A percentile compares a stretch with the other conserved stretches of the same genome.
Evolutionary conservation across 2,329 filamentous ascomycete species (phyloP).

Genomic region (Exophiala alcalophila): DNA sequence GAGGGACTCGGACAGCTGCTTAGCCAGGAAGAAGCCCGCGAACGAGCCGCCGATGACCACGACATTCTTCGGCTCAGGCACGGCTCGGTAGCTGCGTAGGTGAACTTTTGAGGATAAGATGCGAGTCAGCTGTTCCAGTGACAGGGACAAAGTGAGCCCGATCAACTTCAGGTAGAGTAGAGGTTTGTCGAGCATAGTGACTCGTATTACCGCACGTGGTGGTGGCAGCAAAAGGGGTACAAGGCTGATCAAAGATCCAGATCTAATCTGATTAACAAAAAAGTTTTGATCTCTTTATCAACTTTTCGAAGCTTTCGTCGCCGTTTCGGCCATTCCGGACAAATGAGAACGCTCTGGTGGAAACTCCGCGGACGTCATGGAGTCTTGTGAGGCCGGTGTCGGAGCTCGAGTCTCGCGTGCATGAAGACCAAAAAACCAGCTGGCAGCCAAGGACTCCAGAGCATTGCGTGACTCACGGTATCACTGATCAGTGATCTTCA

Average conservation of each 20-base stretch:
- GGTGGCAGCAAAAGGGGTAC: conserved; percentile 9
- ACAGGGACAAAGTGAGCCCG: conserved; percentile 11
- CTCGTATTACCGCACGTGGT: too few relatives aligned
- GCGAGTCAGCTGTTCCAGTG: not conserved
- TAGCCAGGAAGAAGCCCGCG: conserved; percentile 52
- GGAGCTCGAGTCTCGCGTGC: too few relatives aligned
- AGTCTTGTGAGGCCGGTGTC: too few relatives aligned
- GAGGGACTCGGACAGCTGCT: conserved; percentile 49
- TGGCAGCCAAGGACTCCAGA: too few relatives aligned
- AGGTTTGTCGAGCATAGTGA: conserved; percentile 14
- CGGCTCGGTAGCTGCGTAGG: conserved; percentile 19
- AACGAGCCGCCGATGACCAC: conserved; percentile 55
- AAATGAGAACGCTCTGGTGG: too few relatives aligned
- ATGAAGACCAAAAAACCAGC: too few relatives aligned
- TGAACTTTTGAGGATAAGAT: conserved; percentile 17
- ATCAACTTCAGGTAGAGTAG: conserved; percentile 12
- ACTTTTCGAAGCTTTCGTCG: too few relatives aligned
- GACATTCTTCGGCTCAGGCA: conserved; percentile 24
- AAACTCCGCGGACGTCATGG: too few relatives aligned
- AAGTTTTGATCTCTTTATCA: not conserved
- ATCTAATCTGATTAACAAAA: conserved; percentile 23
- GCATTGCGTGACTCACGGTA: too few relatives aligned
- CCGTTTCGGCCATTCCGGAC: too few relatives aligned
- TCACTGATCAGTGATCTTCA: too few relatives aligned
- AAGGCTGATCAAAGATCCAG: too few relatives aligned